These are phyloP conservation scores for Fagopyrum esculentum DNA, from an alignment of 148 eudicot genomes.

Conservation along the genomic window DNA sequence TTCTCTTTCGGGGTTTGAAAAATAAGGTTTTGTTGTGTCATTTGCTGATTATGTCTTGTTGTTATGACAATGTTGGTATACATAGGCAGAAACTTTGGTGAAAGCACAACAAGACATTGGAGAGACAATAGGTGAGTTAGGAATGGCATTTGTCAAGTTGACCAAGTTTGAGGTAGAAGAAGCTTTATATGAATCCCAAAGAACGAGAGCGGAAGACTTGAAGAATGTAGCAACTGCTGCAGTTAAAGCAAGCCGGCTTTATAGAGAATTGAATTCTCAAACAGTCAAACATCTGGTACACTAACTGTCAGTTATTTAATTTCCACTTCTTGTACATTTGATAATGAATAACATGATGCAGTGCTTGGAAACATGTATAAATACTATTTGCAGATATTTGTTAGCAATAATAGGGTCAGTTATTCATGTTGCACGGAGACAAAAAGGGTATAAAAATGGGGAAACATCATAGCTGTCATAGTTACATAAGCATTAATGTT, in stretches of 20 bases:
- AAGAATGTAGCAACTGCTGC: conserved; percentile 69
- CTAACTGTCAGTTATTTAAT: neutral
- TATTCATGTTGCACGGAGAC: too few species aligned
- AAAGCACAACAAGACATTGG: conserved; percentile 16
- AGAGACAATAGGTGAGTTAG: conserved; percentile 17
- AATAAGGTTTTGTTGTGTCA: neutral
- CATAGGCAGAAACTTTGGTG: conserved; percentile 13
- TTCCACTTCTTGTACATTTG: neutral
- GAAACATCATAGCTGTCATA: too few species aligned
- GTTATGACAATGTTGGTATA: neutral
- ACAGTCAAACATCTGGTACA: conserved; percentile 70
- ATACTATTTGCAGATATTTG: neutral
- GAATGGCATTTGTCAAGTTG: conserved; percentile 15
- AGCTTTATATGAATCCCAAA: conserved; percentile 44
- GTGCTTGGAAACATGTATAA: neutral
- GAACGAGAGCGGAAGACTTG: conserved; percentile 46
- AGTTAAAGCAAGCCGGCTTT: conserved; percentile 71
- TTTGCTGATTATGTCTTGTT: neutral
- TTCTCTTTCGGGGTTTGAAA: neutral
- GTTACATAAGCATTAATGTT: too few species aligned
- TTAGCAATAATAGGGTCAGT: too few species aligned
- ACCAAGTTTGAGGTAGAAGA: conserved; percentile 15
- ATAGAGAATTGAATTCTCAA: conserved; percentile 61
- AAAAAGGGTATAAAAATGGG: too few species aligned
- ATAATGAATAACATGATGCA: neutral